These are phyloP conservation scores for Oryza longistaminata DNA, from an alignment of 176 grass and related monocot species.

Conservation along the genomic window DNA sequence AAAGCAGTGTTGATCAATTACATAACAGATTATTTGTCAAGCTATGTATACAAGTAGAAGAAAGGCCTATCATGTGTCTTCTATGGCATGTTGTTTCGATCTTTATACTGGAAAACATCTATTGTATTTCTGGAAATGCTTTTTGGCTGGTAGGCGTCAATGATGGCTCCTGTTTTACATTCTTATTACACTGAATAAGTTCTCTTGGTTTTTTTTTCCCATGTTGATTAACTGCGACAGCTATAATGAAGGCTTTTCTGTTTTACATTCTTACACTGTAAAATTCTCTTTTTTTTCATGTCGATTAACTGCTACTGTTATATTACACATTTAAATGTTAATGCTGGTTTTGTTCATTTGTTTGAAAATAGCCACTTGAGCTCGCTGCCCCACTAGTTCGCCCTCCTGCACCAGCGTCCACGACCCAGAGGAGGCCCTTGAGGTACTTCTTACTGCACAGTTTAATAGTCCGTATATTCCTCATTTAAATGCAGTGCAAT, in stretches of 20 bases:
- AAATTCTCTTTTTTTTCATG: background rate
- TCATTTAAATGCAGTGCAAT: background rate
- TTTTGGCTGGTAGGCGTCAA: background rate
- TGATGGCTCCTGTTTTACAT: background rate
- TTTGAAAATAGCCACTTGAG: constrained; percentile 49
- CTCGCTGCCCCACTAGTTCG: constrained; percentile 49
- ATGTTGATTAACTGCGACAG: background rate
- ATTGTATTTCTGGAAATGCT: background rate
- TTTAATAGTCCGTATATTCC: background rate
- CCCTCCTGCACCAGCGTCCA: constrained; percentile 28
- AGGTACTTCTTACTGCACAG: constrained; percentile 45
- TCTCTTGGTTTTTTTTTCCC: background rate
- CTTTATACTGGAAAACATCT: background rate
- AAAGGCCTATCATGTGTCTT: background rate
- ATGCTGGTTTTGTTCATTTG: constrained; percentile 19
- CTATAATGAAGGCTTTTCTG: background rate
- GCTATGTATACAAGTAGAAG: background rate
- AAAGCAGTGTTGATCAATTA: background rate
- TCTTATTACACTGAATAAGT: background rate
- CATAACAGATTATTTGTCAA: background rate
- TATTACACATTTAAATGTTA: constrained; percentile 5
- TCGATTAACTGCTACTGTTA: background rate
- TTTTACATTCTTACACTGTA: background rate
- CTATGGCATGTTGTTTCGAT: background rate
- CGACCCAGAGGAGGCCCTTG: constrained; percentile 52